Conservation (phyloP, 169 alveolate genomes). For the Toxoplasma gondii region DNA sequence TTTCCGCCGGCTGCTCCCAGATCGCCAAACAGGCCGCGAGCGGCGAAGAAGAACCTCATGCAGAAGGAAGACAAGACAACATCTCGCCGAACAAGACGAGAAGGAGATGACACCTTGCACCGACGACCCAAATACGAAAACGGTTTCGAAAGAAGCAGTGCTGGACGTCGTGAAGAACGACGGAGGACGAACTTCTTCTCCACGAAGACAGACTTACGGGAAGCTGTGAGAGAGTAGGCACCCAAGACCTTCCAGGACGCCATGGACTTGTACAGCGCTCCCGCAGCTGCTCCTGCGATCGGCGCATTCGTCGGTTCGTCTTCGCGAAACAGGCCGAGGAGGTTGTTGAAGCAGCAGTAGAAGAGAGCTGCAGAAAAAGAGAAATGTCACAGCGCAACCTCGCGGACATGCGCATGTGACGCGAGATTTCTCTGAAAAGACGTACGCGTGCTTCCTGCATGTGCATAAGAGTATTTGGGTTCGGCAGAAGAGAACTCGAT, state of each 20-base stretch:
- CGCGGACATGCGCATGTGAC: background rate
- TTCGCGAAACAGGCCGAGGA: conserved; percentile 14
- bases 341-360: conserved; percentile 48
- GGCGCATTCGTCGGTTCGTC: conserved; percentile 14
- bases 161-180: too few species aligned
- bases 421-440: background rate
- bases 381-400: background rate
- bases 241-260: background rate
- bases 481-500: too few species aligned
- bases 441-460: background rate
- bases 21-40: too few species aligned
- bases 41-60: too few species aligned
- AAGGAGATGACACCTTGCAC: too few species aligned
- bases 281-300: conserved; percentile 30
- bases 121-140: too few species aligned
- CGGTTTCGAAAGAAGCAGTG: too few species aligned
- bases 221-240: background rate
- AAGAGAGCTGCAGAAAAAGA: background rate
- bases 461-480: too few species aligned
- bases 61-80: too few species aligned
- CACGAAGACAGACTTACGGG: background rate
- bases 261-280: conserved; percentile 11
- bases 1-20: too few species aligned
- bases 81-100: too few species aligned
- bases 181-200: too few species aligned